Base-by-base conservation (phyloP, 345 rosid genomes). In the Hibiscus trionum region DNA sequence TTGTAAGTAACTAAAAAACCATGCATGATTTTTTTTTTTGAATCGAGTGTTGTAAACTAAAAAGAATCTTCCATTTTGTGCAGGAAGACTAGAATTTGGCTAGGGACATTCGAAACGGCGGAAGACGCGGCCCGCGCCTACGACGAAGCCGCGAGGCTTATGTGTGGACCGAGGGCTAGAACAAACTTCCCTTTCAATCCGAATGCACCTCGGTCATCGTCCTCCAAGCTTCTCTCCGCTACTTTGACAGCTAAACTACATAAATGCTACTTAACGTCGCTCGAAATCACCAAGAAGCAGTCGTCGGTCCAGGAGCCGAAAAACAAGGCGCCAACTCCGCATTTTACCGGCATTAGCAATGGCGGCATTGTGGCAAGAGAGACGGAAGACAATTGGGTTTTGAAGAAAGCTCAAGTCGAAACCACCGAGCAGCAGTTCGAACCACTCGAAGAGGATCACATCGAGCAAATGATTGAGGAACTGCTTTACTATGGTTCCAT, bases 81-180 rank as follows among this genome's bases (percentile, higher is more conserved):
- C 86, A 95, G 99, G 87, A 95, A 95, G 82, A 95, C 98, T 0
- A 88, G 99, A 69, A 95, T 95, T 72, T 95, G 99, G 99, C 77
- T 95, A 3, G 99, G 99, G 55, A 95, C 99, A 2, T 95, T 95
- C 49, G 99, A 95, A 76, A 92, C 98, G 1, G 99, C 98, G 0
- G 99, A 90, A 74, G 99, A 95, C 29, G 99, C 99, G 0, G 99
- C 99, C 0, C 78, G 91, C 33, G 97, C 99, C 5, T 95, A 95
- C 53, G 99, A 95, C 26, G 99, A 95, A 70, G 99, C 99, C 1
- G 99, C 99, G 4, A 84, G 99, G 84, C 89, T 95, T 37, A 95
- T 95, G 99, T 89, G 98, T 33, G 99, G 99, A 0, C 91, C 96
- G 1, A 85, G 97, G 74, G 94, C 99, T 2, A 84, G 98, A 75